Conservation (phyloP, 495 filamentous ascomycete species). For the Geopyxis carbonaria region DNA sequence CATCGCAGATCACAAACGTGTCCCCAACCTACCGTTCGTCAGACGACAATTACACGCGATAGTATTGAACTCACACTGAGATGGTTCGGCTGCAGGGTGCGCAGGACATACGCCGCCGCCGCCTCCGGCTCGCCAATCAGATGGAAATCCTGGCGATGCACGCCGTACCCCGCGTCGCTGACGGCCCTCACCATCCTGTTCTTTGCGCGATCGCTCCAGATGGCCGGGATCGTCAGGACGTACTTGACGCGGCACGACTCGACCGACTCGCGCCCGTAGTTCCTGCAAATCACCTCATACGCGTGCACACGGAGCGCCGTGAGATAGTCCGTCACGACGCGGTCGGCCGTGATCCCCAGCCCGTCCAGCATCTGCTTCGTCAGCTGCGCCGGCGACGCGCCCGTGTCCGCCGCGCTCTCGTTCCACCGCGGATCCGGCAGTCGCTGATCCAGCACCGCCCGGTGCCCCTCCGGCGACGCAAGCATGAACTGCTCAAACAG, state of each 20-base stretch:
- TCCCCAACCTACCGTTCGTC: no score
- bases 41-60: no score
- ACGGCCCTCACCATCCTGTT: slow-evolving; percentile 46
- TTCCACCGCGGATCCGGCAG: background rate
- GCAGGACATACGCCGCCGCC: slow-evolving; percentile 55
- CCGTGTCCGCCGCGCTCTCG: background rate
- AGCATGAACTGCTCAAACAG: background rate
- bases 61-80: slow-evolving; percentile 33
- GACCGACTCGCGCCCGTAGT: slow-evolving; percentile 19
- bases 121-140: slow-evolving; percentile 64
- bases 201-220: slow-evolving; percentile 60
- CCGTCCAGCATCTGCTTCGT: background rate
- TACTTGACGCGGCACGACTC: slow-evolving; percentile 28
- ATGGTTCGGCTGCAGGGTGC: slow-evolving; percentile 45
- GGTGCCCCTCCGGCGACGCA: background rate
- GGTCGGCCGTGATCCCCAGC: background rate
- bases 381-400: background rate
- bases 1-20: slow-evolving; percentile 60
- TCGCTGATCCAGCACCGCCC: background rate
- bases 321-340: slow-evolving; percentile 10
- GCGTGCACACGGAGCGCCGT: slow-evolving; percentile 4
- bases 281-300: slow-evolving; percentile 5
- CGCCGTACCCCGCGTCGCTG: slow-evolving; percentile 38
- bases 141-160: slow-evolving; percentile 33
- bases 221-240: slow-evolving; percentile 32